These are phyloP conservation scores for Flaveria linearis DNA, from an alignment of 129 eudicot species.

Conservation along the genomic window DNA sequence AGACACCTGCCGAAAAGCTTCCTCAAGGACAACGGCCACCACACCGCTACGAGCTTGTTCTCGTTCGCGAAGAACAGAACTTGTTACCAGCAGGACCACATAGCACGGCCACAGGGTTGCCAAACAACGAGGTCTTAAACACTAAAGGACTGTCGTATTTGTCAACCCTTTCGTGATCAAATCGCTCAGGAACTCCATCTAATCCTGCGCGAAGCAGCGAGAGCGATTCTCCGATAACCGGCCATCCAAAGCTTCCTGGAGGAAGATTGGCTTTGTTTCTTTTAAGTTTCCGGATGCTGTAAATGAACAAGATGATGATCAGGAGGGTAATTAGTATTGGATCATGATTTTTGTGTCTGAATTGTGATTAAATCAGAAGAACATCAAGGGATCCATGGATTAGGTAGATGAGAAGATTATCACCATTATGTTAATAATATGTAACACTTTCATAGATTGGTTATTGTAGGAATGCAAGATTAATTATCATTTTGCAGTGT, in stretches of 20 bases:
- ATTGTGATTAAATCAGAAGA: background rate
- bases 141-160: slow-evolving; percentile 37
- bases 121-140: slow-evolving; percentile 51
- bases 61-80: slow-evolving; percentile 61
- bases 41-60: slow-evolving; percentile 50
- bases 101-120: slow-evolving; percentile 47
- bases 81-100: slow-evolving; percentile 57
- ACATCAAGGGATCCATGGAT: background rate
- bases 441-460: too few species aligned
- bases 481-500: too few species aligned
- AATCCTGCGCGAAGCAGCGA: slow-evolving; percentile 17
- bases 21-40: slow-evolving; percentile 62
- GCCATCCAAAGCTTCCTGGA: slow-evolving; percentile 57
- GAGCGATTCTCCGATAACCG: slow-evolving; percentile 46
- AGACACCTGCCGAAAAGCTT: slow-evolving; percentile 49
- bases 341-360: background rate
- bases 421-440: too few species aligned
- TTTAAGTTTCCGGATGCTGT: too few species aligned
- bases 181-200: slow-evolving; percentile 42
- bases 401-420: background rate
- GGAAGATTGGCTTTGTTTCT: slow-evolving; percentile 17
- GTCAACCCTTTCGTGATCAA: slow-evolving; percentile 24
- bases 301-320: background rate
- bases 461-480: too few species aligned
- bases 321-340: background rate